Evolutionary conservation across 805 yeast genomes (phyloP).

Genomic region (Yarrowia yakushimensis): DNA sequence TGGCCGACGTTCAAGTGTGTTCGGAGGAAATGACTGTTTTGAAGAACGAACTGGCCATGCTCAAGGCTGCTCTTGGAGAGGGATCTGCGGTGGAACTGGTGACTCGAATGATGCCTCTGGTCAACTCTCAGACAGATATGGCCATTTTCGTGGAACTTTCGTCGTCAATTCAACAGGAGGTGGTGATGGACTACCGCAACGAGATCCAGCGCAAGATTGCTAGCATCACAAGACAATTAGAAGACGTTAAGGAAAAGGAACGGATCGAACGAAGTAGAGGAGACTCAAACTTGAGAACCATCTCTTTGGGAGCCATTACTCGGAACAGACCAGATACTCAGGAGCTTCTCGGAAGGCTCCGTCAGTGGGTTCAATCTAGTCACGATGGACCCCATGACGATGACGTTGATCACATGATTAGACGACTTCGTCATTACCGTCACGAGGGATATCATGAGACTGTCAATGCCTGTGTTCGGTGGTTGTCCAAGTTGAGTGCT

Average conservation of each 20-base stretch:
- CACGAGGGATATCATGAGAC: background rate
- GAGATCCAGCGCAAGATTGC: conserved; percentile 61
- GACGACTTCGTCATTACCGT: background rate
- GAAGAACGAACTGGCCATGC: background rate
- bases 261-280: background rate
- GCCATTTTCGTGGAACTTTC: conserved; percentile 67
- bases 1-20: background rate
- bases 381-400: conserved; percentile 6
- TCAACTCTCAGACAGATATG: conserved; percentile 49
- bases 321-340: background rate
- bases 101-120: conserved; percentile 6
- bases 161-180: conserved; percentile 25
- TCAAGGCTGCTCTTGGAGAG: background rate
- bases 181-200: conserved; percentile 15
- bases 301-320: background rate
- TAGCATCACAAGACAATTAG: background rate
- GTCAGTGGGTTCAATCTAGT: background rate
- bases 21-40: background rate
- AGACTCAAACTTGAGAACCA: background rate
- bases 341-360: background rate
- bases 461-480: conserved; percentile 2
- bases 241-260: conserved; percentile 20
- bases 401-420: background rate
- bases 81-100: background rate
- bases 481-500: background rate